Base-by-base conservation (phyloP, 2,329 filamentous ascomycete species). In the Triangularia setosa region DNA sequence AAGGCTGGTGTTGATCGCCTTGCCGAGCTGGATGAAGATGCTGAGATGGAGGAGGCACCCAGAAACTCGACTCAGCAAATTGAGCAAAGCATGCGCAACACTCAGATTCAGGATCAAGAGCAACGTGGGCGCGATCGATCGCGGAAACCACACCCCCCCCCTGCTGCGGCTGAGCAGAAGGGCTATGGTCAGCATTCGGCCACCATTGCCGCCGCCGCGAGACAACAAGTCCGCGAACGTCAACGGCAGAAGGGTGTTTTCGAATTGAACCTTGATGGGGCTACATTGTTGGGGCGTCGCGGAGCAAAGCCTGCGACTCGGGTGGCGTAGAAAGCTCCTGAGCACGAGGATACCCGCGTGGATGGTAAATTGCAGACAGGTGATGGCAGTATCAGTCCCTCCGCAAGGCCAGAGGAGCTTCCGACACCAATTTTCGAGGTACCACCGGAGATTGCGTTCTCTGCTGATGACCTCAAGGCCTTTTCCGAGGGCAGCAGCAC, bases 141-240 rank as follows among this genome's bases (percentile, higher is more conserved):
- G 66, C 68, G 70, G 60, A 69, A 68, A 73, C 61, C 68, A 1
- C 63, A 71, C 59, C 64, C 69, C 1, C 70, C 69, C 6, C 65
- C 67, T 6, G 68, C 54, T 57, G 72, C 76, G 5, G 71, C 73
- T 33, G 73, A 79, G 63, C 81, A 86, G 61, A 86, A 83, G 69
- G 93, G 93, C 0, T 97, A 97, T 71, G 93, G 93, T 1, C 93
- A 96, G 74, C 94, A 97, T 73, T 94, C 90, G 61, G 86, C 93
- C 0, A 83, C 90, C 1, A 90, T 97, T 0, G 91, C 93, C 0
- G 89, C 91, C 0, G 93, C 93, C 0, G 93, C 92, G 3, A 89
- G 90, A 71, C 88, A 91, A 72, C 92, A 92, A 73, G 92, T 95
- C 4, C 79, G 82, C 48, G 87, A 89, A 54, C 82, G 85, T 30